phyloP scores from a whole-genome alignment of 2,329 filamentous ascomycete species.

The Fusarium sp. region DNA sequence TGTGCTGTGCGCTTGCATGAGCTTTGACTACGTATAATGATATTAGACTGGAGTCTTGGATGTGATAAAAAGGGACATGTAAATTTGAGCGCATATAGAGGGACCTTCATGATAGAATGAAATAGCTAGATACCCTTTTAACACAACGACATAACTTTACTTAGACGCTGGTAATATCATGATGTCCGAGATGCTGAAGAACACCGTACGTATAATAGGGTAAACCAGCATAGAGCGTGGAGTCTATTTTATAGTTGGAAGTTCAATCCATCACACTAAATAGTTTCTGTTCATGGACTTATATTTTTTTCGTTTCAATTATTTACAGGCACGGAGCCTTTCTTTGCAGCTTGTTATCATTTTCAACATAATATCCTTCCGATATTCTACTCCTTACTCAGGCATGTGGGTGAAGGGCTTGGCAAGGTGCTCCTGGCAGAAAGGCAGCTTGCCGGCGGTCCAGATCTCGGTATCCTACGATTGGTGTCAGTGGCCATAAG shows the following conservation, averaged over 20 bases:
- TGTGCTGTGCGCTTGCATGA: conserved; percentile 26
- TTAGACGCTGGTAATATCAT: background rate
- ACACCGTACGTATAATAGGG: background rate
- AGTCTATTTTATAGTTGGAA: background rate
- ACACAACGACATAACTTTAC: background rate
- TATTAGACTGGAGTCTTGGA: conserved; percentile 14
- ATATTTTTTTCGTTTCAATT: conserved; percentile 5
- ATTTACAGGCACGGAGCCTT: background rate
- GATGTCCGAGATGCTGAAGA: background rate
- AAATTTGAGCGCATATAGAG: conserved; percentile 23
- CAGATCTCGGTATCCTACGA: conserved; percentile 76
- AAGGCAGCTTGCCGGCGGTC: conserved; percentile 76
- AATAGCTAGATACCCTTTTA: conserved; percentile 30
- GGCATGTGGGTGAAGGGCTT: conserved; percentile 76
- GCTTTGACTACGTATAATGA: conserved; percentile 6
- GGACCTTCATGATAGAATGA: conserved; percentile 16
- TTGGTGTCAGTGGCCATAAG: conserved; percentile 23
- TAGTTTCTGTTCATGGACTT: background rate
- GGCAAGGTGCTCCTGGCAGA: conserved; percentile 74
- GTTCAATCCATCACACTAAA: background rate
- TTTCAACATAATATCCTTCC: conserved; percentile 16
- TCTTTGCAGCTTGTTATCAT: conserved; percentile 8
- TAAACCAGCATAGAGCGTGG: background rate
- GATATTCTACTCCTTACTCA: conserved; percentile 55
- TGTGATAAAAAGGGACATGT: conserved; percentile 1